These are phyloP conservation scores for Dactylorhiza incarnata DNA, from an alignment of 106 monocot genomes.

Conservation along the genomic window DNA sequence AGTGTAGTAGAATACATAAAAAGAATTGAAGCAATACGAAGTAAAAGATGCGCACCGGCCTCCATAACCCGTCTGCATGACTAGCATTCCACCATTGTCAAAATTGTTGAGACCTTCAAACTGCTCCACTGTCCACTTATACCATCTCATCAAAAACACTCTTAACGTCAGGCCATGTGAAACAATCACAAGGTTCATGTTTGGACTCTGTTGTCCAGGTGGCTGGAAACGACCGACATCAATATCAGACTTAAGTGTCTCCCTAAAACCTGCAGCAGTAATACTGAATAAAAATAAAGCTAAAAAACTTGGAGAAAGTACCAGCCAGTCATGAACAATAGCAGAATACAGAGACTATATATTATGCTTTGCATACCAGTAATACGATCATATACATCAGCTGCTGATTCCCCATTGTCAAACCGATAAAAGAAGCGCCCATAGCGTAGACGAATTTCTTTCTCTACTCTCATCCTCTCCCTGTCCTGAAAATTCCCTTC, in stretches of 20 bases:
- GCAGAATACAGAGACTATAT: not conserved
- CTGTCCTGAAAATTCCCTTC: conserved; percentile 94
- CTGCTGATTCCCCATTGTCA: conserved; percentile 97
- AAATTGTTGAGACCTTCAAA: conserved; percentile 89
- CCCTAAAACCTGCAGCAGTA: conserved; percentile 85
- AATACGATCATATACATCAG: conserved; percentile 95
- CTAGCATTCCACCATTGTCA: conserved; percentile 80
- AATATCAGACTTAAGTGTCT: conserved; percentile 91
- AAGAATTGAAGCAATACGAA: not conserved
- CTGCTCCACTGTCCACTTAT: conserved; percentile 97
- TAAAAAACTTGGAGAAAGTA: conserved; percentile 22
- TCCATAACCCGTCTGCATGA: conserved; percentile 93
- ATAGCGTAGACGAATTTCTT: conserved; percentile 66
- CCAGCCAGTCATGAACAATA: not conserved
- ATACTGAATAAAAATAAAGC: conserved; percentile 64
- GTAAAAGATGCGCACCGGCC: conserved; percentile 49
- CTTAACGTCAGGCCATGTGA: conserved; percentile 88
- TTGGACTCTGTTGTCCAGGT: conserved; percentile 57
- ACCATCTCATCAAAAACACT: conserved; percentile 96
- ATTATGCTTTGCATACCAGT: conserved; percentile 39
- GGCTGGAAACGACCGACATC: conserved; percentile 95
- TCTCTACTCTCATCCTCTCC: conserved; percentile 83
- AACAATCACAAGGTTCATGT: conserved; percentile 90
- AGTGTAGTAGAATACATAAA: not conserved
- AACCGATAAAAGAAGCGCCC: conserved; percentile 97